Conservation (phyloP, 345 rosid species). For the Erucastrum elatum region DNA sequence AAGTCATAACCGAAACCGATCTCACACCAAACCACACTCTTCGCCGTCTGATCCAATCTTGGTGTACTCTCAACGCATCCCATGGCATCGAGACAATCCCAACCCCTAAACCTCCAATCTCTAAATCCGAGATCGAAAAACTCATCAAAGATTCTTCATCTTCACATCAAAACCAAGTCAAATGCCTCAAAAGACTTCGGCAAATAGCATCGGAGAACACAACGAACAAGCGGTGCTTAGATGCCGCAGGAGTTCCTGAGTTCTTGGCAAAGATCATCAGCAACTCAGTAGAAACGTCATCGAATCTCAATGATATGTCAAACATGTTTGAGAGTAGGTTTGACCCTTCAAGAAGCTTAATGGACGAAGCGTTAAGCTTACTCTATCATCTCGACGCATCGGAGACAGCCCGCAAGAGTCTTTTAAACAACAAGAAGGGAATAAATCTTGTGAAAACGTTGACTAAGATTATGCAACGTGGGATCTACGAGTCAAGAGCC, state of each 20-base stretch:
- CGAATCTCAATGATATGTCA: conserved; percentile 29
- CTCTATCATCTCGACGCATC: conserved; percentile 64
- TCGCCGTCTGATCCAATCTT: conserved; percentile 83
- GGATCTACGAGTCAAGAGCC: conserved; percentile 53
- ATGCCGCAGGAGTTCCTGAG: conserved; percentile 65
- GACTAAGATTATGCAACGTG: conserved; percentile 55
- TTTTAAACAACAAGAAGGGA: conserved; percentile 48
- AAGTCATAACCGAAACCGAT: conserved; percentile 53
- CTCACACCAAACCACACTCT: conserved; percentile 89
- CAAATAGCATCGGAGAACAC: conserved; percentile 56
- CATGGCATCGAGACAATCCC: conserved; percentile 83
- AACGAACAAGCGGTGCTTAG: conserved; percentile 70
- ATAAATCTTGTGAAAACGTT: conserved; percentile 51
- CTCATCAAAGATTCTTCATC: conserved; percentile 53
- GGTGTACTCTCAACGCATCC: conserved; percentile 91
- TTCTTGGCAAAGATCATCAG: conserved; percentile 53
- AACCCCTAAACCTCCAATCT: conserved; percentile 79
- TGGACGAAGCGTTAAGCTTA: conserved; percentile 66
- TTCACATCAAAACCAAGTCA: conserved; percentile 51
- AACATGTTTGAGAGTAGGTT: conserved; percentile 38
- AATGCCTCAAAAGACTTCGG: conserved; percentile 56
- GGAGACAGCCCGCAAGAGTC: conserved; percentile 60
- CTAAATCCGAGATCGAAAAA: conserved; percentile 57
- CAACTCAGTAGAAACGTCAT: conserved; percentile 33
- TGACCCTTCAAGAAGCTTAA: conserved; percentile 34